These are phyloP conservation scores for Pseudogymnoascus verrucosus DNA, from an alignment of 2,329 filamentous ascomycete genomes.

Conservation along the genomic window DNA sequence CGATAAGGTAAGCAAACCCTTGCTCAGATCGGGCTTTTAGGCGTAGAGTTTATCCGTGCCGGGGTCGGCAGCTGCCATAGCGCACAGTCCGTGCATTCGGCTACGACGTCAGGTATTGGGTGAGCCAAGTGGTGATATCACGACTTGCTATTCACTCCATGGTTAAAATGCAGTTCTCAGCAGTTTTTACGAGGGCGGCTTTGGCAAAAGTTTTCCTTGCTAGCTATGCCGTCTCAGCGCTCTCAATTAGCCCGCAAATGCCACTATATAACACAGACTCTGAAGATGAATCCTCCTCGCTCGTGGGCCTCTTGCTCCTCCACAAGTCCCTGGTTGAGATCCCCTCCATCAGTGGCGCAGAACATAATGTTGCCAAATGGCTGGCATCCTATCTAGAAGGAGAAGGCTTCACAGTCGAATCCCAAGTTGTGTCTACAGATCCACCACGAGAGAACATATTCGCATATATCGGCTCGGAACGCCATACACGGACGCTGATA, in stretches of 20 bases:
- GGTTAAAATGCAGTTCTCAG: slow-evolving; percentile 1
- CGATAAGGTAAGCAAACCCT: slow-evolving; percentile 7
- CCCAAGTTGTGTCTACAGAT: slow-evolving; percentile 37
- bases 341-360: slow-evolving; percentile 54
- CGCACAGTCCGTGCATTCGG: neutral
- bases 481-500: slow-evolving; percentile 43
- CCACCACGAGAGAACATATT: slow-evolving; percentile 46
- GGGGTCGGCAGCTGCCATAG: neutral
- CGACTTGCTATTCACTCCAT: neutral
- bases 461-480: slow-evolving; percentile 45
- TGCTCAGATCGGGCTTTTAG: slow-evolving; percentile 9
- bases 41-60: slow-evolving; percentile 9
- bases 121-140: slow-evolving; percentile 1
- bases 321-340: slow-evolving; percentile 56
- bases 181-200: neutral
- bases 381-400: slow-evolving; percentile 47
- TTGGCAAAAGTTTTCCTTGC: slow-evolving; percentile 13
- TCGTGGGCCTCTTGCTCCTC: slow-evolving; percentile 44
- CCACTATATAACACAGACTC: slow-evolving; percentile 11
- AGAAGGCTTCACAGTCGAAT: slow-evolving; percentile 54
- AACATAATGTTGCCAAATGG: slow-evolving; percentile 50
- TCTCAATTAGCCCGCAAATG: slow-evolving; percentile 16
- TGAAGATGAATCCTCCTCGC: slow-evolving; percentile 14
- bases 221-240: slow-evolving; percentile 12
- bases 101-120: neutral